These are phyloP conservation scores for Erythrobasidium yunnanense DNA, from an alignment of 768 basidiomycete species.

Conservation along the genomic window DNA sequence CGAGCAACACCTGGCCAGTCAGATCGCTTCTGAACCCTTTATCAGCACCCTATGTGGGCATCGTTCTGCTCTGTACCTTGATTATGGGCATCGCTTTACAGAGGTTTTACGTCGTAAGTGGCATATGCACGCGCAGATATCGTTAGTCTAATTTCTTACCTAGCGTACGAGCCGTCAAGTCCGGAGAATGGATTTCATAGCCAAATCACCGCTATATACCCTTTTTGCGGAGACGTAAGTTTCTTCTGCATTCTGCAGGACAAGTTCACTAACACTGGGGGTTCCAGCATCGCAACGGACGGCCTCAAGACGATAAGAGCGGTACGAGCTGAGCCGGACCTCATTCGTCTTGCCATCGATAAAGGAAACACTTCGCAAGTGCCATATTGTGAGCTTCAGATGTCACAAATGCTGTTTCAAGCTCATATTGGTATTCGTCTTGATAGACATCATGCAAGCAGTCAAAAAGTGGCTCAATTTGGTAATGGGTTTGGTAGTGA, in stretches of 20 bases:
- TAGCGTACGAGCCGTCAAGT: slow-evolving; percentile 25
- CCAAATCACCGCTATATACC: slow-evolving; percentile 24
- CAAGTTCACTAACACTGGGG: background rate
- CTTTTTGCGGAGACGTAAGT: slow-evolving; percentile 23
- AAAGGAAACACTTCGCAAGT: slow-evolving; percentile 23
- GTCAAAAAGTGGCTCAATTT: slow-evolving; percentile 26
- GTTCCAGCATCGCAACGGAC: slow-evolving; percentile 10
- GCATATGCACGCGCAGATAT: background rate
- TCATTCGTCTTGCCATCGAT: background rate
- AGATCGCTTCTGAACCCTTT: background rate
- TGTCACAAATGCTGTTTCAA: background rate
- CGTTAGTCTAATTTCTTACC: background rate
- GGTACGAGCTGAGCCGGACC: background rate
- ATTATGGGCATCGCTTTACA: background rate
- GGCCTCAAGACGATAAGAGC: slow-evolving; percentile 21
- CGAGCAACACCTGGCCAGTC: background rate
- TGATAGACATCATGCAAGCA: slow-evolving; percentile 6
- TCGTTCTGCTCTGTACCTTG: background rate
- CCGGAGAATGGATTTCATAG: slow-evolving; percentile 17
- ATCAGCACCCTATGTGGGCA: slow-evolving; percentile 23
- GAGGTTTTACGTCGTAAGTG: slow-evolving; percentile 16
- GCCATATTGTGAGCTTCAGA: slow-evolving; percentile 6
- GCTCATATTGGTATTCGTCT: background rate
- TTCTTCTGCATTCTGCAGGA: background rate
- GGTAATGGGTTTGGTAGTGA: slow-evolving; percentile 13